Base-by-base conservation (phyloP, 1,284 basidiomycete genomes). In the Ganoderma sp. region DNA sequence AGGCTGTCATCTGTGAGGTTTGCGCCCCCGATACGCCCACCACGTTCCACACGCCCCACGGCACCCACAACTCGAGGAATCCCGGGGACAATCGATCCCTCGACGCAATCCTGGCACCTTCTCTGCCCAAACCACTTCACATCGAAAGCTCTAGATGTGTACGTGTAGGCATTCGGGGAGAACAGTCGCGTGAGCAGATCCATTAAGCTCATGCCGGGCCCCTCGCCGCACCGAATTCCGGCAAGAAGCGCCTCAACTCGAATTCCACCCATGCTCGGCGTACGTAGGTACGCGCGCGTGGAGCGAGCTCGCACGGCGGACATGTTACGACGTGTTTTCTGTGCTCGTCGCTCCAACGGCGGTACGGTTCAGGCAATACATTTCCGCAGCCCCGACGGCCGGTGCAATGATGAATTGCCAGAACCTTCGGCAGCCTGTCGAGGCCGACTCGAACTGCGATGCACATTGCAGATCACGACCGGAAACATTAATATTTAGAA, bases 91-190 rank as follows among this genome's bases (percentile, higher is more conserved):
- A 34, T 34, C 56, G 56, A 58, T 58, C 56, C 56, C 56, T 19
- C 56, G 17, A 50, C 19, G 15, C 32, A 34, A 56, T 56, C 15
- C 28, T 34, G 3, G 15, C 32, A 17, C 17, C 54, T 56, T 52
- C 48, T n/a, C 19, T 58, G 19, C 34, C 56, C 56, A 17, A 54
- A 54, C 25, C 52, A 32, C 54, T 56, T 56, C 54, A 56, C 19
- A 56, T 34, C 8, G 32, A 56, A 56, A 56, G 7, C 15, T 25
- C 28, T 10, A 56, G 52, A 56, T 28, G 8, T 28, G 4, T 9
- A 12, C 50, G 28, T 50, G n/a, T n/a, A 9, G 1, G 22, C 48
- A 14, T 22, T 52, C 2, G 48, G 15, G 3, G 15, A 17, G 42
- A 50, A 50, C 22, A 50, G 48, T 25, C 48, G 48, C 12, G 22